These are phyloP conservation scores for Zygoascus ofunaensis DNA, from an alignment of 805 yeast genomes.

Conservation along the genomic window DNA sequence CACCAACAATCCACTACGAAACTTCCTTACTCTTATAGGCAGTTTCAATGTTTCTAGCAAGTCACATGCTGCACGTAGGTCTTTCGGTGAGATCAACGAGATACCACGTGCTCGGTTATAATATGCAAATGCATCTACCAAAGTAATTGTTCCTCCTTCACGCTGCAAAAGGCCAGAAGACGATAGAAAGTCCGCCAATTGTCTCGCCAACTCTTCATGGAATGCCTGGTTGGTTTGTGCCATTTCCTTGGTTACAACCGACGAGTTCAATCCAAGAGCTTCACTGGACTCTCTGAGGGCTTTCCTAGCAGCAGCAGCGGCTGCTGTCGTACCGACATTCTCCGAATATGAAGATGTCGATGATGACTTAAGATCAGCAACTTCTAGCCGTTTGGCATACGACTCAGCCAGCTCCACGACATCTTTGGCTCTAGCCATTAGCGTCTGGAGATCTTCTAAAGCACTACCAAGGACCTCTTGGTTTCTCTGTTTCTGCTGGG, in stretches of 20 bases:
- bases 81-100: constrained; percentile 61
- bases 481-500: constrained; percentile 45
- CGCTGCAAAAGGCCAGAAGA: constrained; percentile 36
- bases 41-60: constrained; percentile 48
- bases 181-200: constrained; percentile 61
- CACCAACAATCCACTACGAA: constrained; percentile 32
- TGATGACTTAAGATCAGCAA: constrained; percentile 12
- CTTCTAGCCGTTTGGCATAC: constrained; percentile 24
- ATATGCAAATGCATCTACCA: constrained; percentile 53
- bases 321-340: constrained; percentile 1
- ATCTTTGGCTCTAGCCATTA: constrained; percentile 72
- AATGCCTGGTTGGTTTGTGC: constrained; percentile 29
- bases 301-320: constrained; percentile 25
- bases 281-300: constrained; percentile 28
- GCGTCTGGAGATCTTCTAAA: constrained; percentile 62
- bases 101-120: constrained; percentile 59
- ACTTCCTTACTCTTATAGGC: constrained; percentile 41
- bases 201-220: constrained; percentile 59
- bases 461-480: constrained; percentile 58
- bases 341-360: too few relatives aligned
- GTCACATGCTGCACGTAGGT: constrained; percentile 52
- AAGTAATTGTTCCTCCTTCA: constrained; percentile 50
- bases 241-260: constrained; percentile 29
- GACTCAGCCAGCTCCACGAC: constrained; percentile 46
- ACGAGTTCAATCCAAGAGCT: constrained; percentile 28